Evolutionary conservation across 768 basidiomycete genomes (phyloP), one percentile per base, ranked within the genome.

Genomic region (Mycena leptocephala): DNA sequence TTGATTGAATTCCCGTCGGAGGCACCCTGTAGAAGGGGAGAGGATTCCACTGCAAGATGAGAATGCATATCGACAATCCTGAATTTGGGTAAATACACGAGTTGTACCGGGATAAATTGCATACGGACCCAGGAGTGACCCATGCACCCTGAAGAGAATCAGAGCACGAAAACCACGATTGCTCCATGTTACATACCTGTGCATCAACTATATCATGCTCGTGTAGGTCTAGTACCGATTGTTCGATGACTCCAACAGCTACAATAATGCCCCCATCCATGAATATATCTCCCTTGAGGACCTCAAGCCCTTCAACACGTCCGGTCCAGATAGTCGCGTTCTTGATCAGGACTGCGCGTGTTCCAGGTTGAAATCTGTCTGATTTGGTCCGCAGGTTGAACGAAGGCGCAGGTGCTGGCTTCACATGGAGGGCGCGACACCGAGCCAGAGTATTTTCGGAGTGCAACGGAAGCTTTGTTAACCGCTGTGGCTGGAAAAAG

Each of bases 271-370:
- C 93, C 43, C 87, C 88, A 69, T 93, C 90, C 24, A 96, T 84
- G 1, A 93, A 84, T 13, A 96, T 77, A 74, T 92, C 92, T 11
- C 92, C 92, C 26, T 85, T 81, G 37, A 94, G 77, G 28, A 93
- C 86, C 80, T 93, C 92, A 14, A 86, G 85, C 20, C 93, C 92
- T 59, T 89, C 86, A 37, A 83, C 81, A 66, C 85, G 86, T 51
- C 92, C 92, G 3, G 92, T 89, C 92, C 92, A 89, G 68, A 94
- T 87, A 55, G 90, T 94, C 24, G 93, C 95, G 80, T 96, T 96
- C 81, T 85, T 89, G 74, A 97, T 88, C 71, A 94, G 86, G 13
- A 91, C 91, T 1, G 94, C 84, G 18, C 85, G 85, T 5, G 95
- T 95, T 10, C 92, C 94, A 5, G 85, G 80, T 59, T 88, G 91